Evolutionary conservation across 179 eudicot genomes (phyloP).

Genomic region (Camellia oleifera): DNA sequence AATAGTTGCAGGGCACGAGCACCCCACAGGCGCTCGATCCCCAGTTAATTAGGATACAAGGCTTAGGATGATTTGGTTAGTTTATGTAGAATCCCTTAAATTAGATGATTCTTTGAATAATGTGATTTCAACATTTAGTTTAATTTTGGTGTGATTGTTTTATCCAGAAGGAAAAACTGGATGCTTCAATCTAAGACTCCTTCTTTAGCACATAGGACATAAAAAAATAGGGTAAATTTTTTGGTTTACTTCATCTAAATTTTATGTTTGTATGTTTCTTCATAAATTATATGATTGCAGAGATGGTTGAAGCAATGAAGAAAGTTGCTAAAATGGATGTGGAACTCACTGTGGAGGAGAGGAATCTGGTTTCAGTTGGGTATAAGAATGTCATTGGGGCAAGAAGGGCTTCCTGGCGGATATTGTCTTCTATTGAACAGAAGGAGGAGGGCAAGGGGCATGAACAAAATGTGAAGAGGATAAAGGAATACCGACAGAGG

Average conservation of each 20-base stretch:
- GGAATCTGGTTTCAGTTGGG: constrained; percentile 33
- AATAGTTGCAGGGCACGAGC: too few relatives aligned
- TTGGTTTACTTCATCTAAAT: neutral
- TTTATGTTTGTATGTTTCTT: neutral
- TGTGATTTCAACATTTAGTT: neutral
- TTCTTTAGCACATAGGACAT: neutral
- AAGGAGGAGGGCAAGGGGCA: constrained; percentile 30
- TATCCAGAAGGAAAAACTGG: neutral
- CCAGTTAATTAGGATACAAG: too few relatives aligned
- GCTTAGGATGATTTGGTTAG: too few relatives aligned
- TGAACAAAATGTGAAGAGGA: constrained; percentile 27
- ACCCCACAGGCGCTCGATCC: too few relatives aligned
- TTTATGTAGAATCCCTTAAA: neutral
- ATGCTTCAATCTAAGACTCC: neutral
- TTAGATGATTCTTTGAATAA: neutral
- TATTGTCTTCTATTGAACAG: constrained; percentile 32
- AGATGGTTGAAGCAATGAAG: constrained; percentile 40
- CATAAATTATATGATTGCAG: constrained; percentile 15
- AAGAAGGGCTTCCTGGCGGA: constrained; percentile 37
- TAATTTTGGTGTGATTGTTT: neutral
- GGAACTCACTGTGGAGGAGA: constrained; percentile 35
- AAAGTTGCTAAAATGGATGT: constrained; percentile 31
- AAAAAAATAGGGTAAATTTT: too few relatives aligned
- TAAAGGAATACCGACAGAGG: constrained; percentile 27
- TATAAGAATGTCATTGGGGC: constrained; percentile 35